Evolutionary conservation across 495 filamentous ascomycete species (phyloP).

Genomic region (Annulohypoxylon stygium): DNA sequence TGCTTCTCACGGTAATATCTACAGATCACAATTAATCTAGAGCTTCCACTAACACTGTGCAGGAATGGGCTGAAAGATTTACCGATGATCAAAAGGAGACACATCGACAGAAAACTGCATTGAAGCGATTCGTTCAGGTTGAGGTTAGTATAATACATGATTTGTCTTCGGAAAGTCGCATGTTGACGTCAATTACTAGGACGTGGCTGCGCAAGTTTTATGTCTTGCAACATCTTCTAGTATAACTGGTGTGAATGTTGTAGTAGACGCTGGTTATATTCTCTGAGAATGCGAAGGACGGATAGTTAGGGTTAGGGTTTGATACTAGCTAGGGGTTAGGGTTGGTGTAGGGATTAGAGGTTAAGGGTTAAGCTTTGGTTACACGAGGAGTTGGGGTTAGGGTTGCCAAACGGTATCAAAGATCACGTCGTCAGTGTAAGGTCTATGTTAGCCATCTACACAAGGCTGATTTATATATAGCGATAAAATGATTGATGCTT

Average conservation of each 20-base stretch:
- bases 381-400: no score
- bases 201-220: conserved; percentile 4
- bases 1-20: neutral
- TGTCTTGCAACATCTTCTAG: neutral
- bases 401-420: no score
- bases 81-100: neutral
- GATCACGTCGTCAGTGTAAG: no score
- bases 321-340: neutral
- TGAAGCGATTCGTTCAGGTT: neutral
- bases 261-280: neutral
- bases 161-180: neutral
- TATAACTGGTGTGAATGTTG: neutral
- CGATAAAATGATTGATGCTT: no score
- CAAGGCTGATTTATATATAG: no score
- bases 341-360: no score
- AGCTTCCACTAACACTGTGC: neutral
- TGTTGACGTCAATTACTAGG: neutral
- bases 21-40: neutral
- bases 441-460: no score
- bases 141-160: neutral
- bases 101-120: conserved; percentile 6
- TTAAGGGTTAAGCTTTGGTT: neutral
- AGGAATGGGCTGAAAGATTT: conserved; percentile 9
- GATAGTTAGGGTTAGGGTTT: neutral
- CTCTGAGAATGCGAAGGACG: neutral